These are phyloP conservation scores for Crassisporium funariophilum DNA, from an alignment of 768 basidiomycete species.

Conservation along the genomic window DNA sequence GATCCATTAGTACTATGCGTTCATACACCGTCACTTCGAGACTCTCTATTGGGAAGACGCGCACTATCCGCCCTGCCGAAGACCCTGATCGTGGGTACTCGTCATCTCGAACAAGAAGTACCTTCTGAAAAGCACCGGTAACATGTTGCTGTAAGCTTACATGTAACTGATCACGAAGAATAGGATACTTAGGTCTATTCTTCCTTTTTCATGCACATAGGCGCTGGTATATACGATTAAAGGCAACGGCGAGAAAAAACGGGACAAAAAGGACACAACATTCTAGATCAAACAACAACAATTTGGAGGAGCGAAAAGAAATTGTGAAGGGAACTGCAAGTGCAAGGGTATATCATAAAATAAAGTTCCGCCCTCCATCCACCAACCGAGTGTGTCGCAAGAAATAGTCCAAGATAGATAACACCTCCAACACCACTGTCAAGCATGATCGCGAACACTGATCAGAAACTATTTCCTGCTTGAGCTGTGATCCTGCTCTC, in stretches of 20 bases:
- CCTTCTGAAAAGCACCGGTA: too few species aligned
- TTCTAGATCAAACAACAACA: too few species aligned
- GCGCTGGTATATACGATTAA: too few species aligned
- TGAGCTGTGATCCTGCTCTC: slow-evolving; percentile 32
- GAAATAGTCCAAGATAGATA: not conserved
- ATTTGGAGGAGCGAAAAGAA: not conserved
- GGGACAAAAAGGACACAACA: too few species aligned
- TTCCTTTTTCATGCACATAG: too few species aligned
- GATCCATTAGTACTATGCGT: slow-evolving; percentile 32
- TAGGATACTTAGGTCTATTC: too few species aligned
- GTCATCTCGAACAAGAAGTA: too few species aligned
- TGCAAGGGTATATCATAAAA: not conserved
- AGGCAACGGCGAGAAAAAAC: too few species aligned
- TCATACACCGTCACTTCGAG: not conserved
- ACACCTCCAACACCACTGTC: too few species aligned
- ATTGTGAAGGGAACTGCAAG: not conserved
- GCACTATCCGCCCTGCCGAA: slow-evolving; percentile 1
- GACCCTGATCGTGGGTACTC: slow-evolving; percentile 12
- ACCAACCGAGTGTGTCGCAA: not conserved
- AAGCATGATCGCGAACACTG: too few species aligned
- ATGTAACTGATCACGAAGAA: too few species aligned
- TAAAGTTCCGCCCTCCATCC: not conserved
- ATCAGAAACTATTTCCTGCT: slow-evolving; percentile 21
- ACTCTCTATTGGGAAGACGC: not conserved
- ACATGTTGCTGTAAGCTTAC: too few species aligned